Evolutionary conservation across 495 filamentous ascomycete species (phyloP).

Genomic region (Astrothelium macrocarpum): DNA sequence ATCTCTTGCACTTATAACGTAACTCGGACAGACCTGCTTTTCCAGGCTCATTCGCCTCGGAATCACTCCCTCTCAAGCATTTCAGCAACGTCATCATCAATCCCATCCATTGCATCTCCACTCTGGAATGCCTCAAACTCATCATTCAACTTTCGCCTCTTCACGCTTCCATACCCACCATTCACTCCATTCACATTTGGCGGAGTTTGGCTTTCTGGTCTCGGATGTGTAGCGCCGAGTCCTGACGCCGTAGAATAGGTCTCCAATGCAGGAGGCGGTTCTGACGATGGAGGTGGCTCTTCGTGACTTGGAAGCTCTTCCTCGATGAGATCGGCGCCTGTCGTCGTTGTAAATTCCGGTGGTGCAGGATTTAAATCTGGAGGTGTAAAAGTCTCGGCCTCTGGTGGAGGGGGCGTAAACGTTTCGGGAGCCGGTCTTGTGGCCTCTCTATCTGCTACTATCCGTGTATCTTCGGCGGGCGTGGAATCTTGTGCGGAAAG

Average conservation of each 20-base stretch:
- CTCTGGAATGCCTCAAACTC: conserved; percentile 61
- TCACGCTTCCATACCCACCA: not conserved
- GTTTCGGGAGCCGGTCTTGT: conserved; percentile 72
- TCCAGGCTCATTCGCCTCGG: not conserved
- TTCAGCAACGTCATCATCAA: conserved; percentile 24
- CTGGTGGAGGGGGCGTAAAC: conserved; percentile 24
- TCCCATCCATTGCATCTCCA: conserved; percentile 53
- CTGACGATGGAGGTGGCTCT: conserved; percentile 5
- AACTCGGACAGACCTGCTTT: no score
- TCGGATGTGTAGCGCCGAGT: not conserved
- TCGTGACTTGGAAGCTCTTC: conserved; percentile 5
- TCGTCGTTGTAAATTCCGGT: conserved; percentile 8
- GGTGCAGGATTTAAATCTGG: conserved; percentile 9
- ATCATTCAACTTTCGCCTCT: conserved; percentile 43
- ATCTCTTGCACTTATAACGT: not conserved
- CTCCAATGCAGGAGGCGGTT: conserved; percentile 6
- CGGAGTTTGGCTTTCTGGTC: not conserved
- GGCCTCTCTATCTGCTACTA: conserved; percentile 36
- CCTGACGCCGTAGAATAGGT: not conserved
- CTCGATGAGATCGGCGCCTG: conserved; percentile 13
- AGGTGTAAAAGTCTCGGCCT: conserved; percentile 28
- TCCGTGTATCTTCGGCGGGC: conserved; percentile 26
- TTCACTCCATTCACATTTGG: not conserved
- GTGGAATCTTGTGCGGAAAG: conserved; percentile 42
- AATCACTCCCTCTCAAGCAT: conserved; percentile 17